Evolutionary conservation across 1,284 basidiomycete species (phyloP), one percentile per base, ranked within the genome.

Genomic region (Afroboletus lepidellus): DNA sequence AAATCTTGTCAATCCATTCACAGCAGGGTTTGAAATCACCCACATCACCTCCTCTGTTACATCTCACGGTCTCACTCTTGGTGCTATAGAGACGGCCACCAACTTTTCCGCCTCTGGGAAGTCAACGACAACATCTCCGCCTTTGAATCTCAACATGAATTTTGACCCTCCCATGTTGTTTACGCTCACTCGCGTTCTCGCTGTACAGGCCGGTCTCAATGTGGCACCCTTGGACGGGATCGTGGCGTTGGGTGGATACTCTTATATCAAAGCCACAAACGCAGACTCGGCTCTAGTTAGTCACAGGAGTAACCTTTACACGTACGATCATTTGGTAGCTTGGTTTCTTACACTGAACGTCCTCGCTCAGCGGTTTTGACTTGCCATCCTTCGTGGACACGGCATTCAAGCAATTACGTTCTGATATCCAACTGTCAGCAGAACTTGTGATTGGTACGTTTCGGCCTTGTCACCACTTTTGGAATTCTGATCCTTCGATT

Each of bases 131-230:
- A 70, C 73, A 30, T 88, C 85, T 12, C 87, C 88, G 3, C 64
- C 65, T 8, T 69, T 91, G 51, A 70, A 82, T 49, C 69, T 92
- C 41, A 71, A 81, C 60, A 77, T 91, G 76, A 90, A 90, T 65
- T 78, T 87, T 56, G 84, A 88, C 58, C 88, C 87, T 21, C 69
- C 80, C n/a, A 73, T 80, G 29, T 72, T 92, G 37, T 91, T 92
- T 65, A 85, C 84, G 0, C 73, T 91, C 16, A 84, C 87, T 27
- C 79, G 87, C 24, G 75, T 77, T 3, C 74, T 90, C 6, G 86
- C 85, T 9, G 73, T 85, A 15, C 74, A 86, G 56, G 83, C 86
- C 9, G 84, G 85, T 3, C 66, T 87, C 53, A 72, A 81, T 58
- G 79, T 81, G 1, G 73, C 74, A 12, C 84, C 83, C 38, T 70